Percentiles rank a stretch among this genome's conserved stretches.
phyloP scores from a whole-genome alignment of 192 early-diverging fungal genomes.

The Haplosporangium gracile region DNA sequence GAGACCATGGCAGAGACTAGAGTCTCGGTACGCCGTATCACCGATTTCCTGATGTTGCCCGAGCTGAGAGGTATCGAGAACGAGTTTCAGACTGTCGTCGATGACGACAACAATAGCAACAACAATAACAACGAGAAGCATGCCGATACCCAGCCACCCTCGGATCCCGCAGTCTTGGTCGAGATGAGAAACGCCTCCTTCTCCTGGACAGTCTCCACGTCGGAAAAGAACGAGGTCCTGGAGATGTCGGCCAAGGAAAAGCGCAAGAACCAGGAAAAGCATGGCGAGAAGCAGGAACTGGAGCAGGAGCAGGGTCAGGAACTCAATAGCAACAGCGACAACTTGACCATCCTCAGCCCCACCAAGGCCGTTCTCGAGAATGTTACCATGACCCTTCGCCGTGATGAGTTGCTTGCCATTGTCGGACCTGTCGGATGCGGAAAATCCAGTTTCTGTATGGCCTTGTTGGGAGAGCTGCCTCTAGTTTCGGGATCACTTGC shows the following conservation, averaged over 20 bases:
- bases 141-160: neutral
- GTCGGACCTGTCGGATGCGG: constrained; percentile 63
- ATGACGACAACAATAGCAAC: neutral
- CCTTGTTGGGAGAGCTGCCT: constrained; percentile 58
- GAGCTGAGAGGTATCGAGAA: constrained; percentile 51
- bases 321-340: neutral
- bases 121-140: neutral
- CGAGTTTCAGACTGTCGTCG: constrained; percentile 22
- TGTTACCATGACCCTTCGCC: constrained; percentile 40
- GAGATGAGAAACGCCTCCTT: constrained; percentile 52
- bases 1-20: constrained; percentile 58
- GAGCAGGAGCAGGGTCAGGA: neutral
- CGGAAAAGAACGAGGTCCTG: constrained; percentile 39
- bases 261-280: neutral
- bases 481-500: constrained; percentile 58
- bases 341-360: constrained; percentile 12
- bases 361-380: constrained; percentile 54
- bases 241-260: constrained; percentile 40
- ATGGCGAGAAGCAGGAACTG: constrained; percentile 6
- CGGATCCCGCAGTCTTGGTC: constrained; percentile 23
- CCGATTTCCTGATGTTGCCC: constrained; percentile 56
- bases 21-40: constrained; percentile 52
- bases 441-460: constrained; percentile 63
- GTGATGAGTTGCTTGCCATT: constrained; percentile 53
- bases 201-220: constrained; percentile 34